A percentile compares a stretch with the other conserved stretches of the same genome.
Conservation (phyloP, 805 yeast species). For the Ogataea philodendri region DNA sequence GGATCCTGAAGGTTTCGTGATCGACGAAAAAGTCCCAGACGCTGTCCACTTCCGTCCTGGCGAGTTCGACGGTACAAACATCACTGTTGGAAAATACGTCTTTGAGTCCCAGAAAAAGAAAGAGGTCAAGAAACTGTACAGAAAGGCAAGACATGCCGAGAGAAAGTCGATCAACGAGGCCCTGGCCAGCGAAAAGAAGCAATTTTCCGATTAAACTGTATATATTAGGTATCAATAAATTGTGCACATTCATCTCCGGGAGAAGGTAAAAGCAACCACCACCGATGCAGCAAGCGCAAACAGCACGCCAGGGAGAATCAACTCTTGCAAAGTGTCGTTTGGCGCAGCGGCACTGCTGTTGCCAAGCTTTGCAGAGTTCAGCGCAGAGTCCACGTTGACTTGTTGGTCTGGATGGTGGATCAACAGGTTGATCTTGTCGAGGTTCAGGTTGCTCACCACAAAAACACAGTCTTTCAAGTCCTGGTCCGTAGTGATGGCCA, state of each 20-base stretch:
- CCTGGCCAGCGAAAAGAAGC: conserved; percentile 6
- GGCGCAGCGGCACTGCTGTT: conserved; percentile 7
- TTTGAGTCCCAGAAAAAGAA: conserved; percentile 44
- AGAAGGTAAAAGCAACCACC: conserved; percentile 52
- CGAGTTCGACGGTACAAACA: conserved; percentile 57
- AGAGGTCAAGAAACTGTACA: conserved; percentile 45
- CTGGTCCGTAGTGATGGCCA: conserved; percentile 69
- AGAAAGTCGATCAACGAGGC: conserved; percentile 6
- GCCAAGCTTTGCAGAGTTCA: conserved; percentile 6
- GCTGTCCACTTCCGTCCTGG: conserved; percentile 60
- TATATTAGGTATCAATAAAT: conserved; percentile 14
- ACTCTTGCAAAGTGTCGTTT: conserved; percentile 47
- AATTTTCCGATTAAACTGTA: conserved; percentile 14
- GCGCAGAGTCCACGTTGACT: conserved; percentile 17
- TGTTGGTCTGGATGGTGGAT: conserved; percentile 64
- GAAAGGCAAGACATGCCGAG: conserved; percentile 32
- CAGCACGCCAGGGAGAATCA: conserved; percentile 62
- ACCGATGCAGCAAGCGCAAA: conserved; percentile 59
- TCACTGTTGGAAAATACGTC: conserved; percentile 52
- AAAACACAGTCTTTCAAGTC: conserved; percentile 74
- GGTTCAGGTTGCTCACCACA: conserved; percentile 45
- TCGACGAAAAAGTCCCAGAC: conserved; percentile 64
- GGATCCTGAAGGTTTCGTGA: conserved; percentile 40
- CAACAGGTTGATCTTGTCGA: conserved; percentile 67
- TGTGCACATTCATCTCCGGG: conserved; percentile 37